A percentile compares a stretch with the other conserved stretches of the same genome.
Conservation (phyloP, 2,329 filamentous ascomycete species). For the Thelonectria olida region DNA sequence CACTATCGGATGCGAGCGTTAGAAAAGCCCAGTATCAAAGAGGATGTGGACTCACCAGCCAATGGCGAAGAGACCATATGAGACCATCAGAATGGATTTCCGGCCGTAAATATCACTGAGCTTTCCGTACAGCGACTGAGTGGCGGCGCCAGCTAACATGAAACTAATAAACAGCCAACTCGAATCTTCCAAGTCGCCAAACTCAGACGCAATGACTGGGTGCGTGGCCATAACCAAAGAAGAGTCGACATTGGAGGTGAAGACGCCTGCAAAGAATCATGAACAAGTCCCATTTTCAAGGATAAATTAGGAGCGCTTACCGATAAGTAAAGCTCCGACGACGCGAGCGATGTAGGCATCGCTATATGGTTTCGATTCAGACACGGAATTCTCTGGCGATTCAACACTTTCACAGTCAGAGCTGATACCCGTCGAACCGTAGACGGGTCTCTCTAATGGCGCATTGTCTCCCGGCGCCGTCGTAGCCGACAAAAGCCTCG, state of each 20-base stretch:
- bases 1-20: constrained; percentile 17
- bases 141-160: constrained; percentile 43
- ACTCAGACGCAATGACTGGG: constrained; percentile 68
- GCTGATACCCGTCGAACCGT: constrained; percentile 12
- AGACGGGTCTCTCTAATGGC: background rate
- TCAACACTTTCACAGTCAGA: constrained; percentile 16
- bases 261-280: constrained; percentile 52
- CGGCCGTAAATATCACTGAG: constrained; percentile 42
- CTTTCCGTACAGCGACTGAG: constrained; percentile 48
- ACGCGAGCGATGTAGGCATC: constrained; percentile 28
- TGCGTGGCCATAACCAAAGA: constrained; percentile 75
- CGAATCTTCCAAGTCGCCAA: constrained; percentile 63
- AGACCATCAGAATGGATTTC: constrained; percentile 37
- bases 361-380: constrained; percentile 22
- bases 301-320: constrained; percentile 3
- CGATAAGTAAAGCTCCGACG: constrained; percentile 27
- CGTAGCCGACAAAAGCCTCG: constrained; percentile 6
- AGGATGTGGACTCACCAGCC: constrained; percentile 48
- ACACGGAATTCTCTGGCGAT: background rate
- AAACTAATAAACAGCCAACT: constrained; percentile 51
- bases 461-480: background rate
- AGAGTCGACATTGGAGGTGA: constrained; percentile 71
- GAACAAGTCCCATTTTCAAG: background rate
- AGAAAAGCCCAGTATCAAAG: background rate
- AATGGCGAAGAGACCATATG: constrained; percentile 40